Evolutionary conservation across 345 rosid species (phyloP), one percentile per base, ranked within the genome.

Genomic region (Limnanthes douglasii): DNA sequence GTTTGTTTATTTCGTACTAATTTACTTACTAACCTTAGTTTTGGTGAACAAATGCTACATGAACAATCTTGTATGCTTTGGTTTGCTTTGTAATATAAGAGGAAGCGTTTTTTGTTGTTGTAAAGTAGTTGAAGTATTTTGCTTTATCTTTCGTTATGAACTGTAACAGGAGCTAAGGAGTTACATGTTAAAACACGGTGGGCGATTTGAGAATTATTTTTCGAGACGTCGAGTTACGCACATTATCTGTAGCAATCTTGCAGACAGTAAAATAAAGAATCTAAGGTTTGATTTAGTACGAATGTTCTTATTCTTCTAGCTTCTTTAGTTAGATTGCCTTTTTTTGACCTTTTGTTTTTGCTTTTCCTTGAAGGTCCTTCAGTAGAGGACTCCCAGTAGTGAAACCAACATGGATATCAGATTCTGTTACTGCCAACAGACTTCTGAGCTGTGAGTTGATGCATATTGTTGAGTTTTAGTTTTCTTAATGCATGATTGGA

Each of bases 301-400:
- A 15, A 26, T 53, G 11, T 34, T 38, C 15, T 14, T 36, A 18
- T 39, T 39, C 9, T 34, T 37, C 30, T 31, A 0, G 6, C 34
- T 15, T 12, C 28, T 21, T 0, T 40, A 10, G 44, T 41, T 13
- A 35, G 11, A 13, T 0, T 35, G 16, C 18, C 16, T 29, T 4
- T 2, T 27, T 6, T 33, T 6, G 29, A 9, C n/a, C 17, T 41
- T 13, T 4, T 23, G 18, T 30, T 18, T 27, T 21, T 29, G 40
- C 7, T n/a, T 22, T 2, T 35, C 17, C 36, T 34, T 0, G 2
- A 11, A 88, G 97, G 62, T 70, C 95, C 39, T 88, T 83, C 48
- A 88, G 95, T 44, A 43, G 76, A 57, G 95, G 97, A 15, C 72
- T 88, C 18, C 97, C 97, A 22, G 95, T 88, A 3, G 90, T 88